Base-by-base conservation (phyloP, 1,139 yeast genomes). In the Schizosaccharomyces versatilis region DNA sequence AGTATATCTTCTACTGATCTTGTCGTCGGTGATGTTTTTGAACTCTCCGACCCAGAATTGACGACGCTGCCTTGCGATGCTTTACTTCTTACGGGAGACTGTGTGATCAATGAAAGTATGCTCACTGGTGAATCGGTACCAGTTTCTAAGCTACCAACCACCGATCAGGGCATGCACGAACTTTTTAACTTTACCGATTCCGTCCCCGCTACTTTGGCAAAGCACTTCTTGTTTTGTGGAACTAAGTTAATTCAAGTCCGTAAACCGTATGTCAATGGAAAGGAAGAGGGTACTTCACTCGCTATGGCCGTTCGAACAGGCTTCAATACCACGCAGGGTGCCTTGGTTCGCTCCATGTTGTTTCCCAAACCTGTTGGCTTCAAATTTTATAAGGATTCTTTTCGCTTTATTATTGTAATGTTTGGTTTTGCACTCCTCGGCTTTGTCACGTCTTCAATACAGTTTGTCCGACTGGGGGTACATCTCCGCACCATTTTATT, bases 71-170 rank as follows among this genome's bases (percentile, higher is more conserved):
- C 99, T 0, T 86, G 96, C 65, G 98, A 93, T 68, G 83, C 95
- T 1, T 68, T 93, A 15, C 71, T 90, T 53, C 69, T 88, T 36
- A 79, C 88, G 52, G 98, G 98, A 55, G 97, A 86, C 65, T 84
- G 94, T 66, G 85, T 90, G 57, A 82, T 88, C 15, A 90, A 90
- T 66, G 97, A 88, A 65, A 83, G 95, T 9, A 88, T 88, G 94
- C 74, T 88, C 39, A 90, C 97, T 0, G 99, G 99, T 47, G 99
- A 90, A 66, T 85, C 96, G 57, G 97, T 90, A 1, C 98, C 99
- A 0, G 95, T 90, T 1, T 77, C 95, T 0, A 90, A 90, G 65
- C 60, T 72, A 5, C 75, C 82, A 2, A 86, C 94, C 1, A 70
- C 75, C 0, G 75, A 75, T 36, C 85, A 79, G 17, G 74, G 80